phyloP scores from a whole-genome alignment of 805 yeast genomes.

The Suhomyces tanzawaensis region DNA sequence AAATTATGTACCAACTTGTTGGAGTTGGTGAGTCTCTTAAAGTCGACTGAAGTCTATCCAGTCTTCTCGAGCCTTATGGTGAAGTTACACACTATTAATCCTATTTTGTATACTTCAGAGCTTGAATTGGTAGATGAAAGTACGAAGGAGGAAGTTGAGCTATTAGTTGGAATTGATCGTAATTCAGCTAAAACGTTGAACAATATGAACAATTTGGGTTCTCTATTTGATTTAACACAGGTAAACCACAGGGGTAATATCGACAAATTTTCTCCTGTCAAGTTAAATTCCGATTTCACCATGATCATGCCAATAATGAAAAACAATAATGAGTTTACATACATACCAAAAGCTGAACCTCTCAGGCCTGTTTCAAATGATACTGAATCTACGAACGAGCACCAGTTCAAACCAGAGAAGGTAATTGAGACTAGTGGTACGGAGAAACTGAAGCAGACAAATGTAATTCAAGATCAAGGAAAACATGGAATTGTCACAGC shows the following conservation, averaged over 20 bases:
- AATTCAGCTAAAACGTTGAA: slow-evolving; percentile 10
- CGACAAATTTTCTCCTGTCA: slow-evolving; percentile 25
- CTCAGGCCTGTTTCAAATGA: slow-evolving; percentile 1
- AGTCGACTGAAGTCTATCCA: slow-evolving; percentile 26
- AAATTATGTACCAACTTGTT: slow-evolving; percentile 25
- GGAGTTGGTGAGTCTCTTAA: slow-evolving; percentile 31
- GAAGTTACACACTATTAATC: slow-evolving; percentile 30
- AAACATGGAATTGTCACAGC: no score
- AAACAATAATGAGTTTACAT: slow-evolving; percentile 9
- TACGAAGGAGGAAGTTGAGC: slow-evolving; percentile 33
- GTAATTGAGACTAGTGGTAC: no score
- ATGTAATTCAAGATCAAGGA: no score
- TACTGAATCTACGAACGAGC: no score
- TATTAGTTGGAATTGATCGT: slow-evolving; percentile 31
- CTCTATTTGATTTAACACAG: slow-evolving; percentile 31
- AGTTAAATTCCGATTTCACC: slow-evolving; percentile 31
- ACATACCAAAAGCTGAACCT: slow-evolving; percentile 6
- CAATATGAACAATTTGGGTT: slow-evolving; percentile 12
- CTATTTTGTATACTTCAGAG: slow-evolving; percentile 24
- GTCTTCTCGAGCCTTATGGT: slow-evolving; percentile 23
- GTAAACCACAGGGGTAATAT: slow-evolving; percentile 15
- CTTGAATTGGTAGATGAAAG: slow-evolving; percentile 19
- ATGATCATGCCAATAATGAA: slow-evolving; percentile 24
- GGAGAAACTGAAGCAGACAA: no score
- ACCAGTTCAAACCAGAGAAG: no score